Evolutionary conservation across 495 filamentous ascomycete genomes (phyloP).

Genomic region (Hypoxylon lienhwacheense): DNA sequence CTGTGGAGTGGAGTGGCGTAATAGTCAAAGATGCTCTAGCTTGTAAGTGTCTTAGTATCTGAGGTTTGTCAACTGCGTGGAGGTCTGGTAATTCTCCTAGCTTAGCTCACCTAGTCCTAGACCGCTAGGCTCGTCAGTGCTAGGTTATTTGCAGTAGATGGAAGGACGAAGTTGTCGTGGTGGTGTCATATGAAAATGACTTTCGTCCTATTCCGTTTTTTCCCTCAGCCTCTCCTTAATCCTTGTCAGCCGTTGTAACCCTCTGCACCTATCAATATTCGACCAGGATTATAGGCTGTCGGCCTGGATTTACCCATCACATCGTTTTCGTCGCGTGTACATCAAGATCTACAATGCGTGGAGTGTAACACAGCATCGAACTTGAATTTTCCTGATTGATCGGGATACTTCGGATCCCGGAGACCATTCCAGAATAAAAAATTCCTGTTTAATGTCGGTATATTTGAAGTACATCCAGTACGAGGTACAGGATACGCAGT

Average conservation of each 20-base stretch:
- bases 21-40: slow-evolving; percentile 21
- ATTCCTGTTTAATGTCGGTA: too few species aligned
- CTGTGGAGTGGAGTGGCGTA: slow-evolving; percentile 26
- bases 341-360: slow-evolving; percentile 18
- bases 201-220: slow-evolving; percentile 35
- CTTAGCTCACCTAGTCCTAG: too few species aligned
- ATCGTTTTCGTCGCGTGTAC: slow-evolving; percentile 29
- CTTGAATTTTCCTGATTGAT: slow-evolving; percentile 9
- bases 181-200: slow-evolving; percentile 35
- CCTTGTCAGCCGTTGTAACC: slow-evolving; percentile 13
- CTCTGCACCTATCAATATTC: slow-evolving; percentile 26
- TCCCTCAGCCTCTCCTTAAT: slow-evolving; percentile 29
- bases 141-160: neutral
- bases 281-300: slow-evolving; percentile 32
- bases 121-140: too few species aligned
- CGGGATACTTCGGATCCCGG: neutral
- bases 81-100: too few species aligned
- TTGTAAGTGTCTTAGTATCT: neutral
- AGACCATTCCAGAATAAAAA: slow-evolving; percentile 1
- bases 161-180: slow-evolving; percentile 23
- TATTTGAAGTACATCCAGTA: too few species aligned
- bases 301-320: slow-evolving; percentile 34
- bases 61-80: neutral
- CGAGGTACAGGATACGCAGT: too few species aligned
- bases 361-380: neutral